phyloP scores from a whole-genome alignment of 257 asterid genomes.

The Thymus quinquecostatus region DNA sequence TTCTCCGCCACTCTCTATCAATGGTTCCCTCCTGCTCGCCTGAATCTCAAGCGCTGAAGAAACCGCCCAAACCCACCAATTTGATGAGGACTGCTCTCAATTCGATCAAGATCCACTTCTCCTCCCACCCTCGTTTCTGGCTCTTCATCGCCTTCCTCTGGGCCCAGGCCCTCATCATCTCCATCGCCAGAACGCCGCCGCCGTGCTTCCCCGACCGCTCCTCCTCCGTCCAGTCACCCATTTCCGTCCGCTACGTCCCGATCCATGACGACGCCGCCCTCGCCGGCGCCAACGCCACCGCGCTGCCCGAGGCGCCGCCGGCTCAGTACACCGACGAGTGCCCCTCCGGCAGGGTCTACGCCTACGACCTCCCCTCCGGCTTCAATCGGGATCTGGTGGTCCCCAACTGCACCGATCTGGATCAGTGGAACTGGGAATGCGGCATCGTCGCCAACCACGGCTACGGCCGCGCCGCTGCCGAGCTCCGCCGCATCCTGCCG shows the following conservation, averaged over 20 bases:
- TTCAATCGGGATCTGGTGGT: slow-evolving; percentile 60
- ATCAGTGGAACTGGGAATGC: slow-evolving; percentile 90
- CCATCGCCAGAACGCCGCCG: slow-evolving; percentile 56
- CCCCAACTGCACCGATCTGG: slow-evolving; percentile 64
- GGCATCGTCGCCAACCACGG: slow-evolving; percentile 80
- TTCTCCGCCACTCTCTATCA: background rate
- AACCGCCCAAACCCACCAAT: slow-evolving; percentile 36
- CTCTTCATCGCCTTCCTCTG: slow-evolving; percentile 63
- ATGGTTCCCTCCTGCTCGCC: slow-evolving; percentile 41
- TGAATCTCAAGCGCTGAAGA: slow-evolving; percentile 40
- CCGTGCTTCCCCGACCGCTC: slow-evolving; percentile 56
- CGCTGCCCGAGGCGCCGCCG: slow-evolving; percentile 12
- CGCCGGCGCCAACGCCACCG: slow-evolving; percentile 22
- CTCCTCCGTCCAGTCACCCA: slow-evolving; percentile 31
- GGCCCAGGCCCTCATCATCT: slow-evolving; percentile 55
- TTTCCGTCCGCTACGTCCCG: slow-evolving; percentile 30
- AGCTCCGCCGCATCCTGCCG: slow-evolving; percentile 61
- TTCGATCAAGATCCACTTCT: slow-evolving; percentile 39
- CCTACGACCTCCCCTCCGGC: slow-evolving; percentile 69
- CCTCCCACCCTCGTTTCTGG: slow-evolving; percentile 69
- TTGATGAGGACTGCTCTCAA: slow-evolving; percentile 28
- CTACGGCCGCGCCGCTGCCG: slow-evolving; percentile 66
- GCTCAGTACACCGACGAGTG: slow-evolving; percentile 54
- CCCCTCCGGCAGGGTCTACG: slow-evolving; percentile 72
- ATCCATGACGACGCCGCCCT: slow-evolving; percentile 19